These are phyloP conservation scores for Nicotiana tomentosiformis DNA, from an alignment of 257 asterid genomes.

Conservation along the genomic window DNA sequence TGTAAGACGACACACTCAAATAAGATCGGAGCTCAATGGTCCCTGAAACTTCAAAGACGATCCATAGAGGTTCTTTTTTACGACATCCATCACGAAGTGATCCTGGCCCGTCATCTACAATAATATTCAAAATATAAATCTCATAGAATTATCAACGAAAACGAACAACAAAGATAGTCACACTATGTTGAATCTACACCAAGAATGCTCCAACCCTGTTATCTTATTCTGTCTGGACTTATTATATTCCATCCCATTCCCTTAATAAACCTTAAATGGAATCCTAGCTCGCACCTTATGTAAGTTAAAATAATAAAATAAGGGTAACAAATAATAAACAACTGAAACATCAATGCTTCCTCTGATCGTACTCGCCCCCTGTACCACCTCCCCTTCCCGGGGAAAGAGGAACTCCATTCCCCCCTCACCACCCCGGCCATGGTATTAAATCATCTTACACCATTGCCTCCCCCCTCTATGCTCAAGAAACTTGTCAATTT, in stretches of 20 bases:
- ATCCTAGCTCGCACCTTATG: not conserved
- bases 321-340: not conserved
- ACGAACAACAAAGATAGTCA: not conserved
- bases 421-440: too few relatives aligned
- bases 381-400: too few relatives aligned
- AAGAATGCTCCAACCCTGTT: not conserved
- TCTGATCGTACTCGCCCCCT: too few relatives aligned
- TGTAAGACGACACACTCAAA: conserved; percentile 57
- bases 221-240: not conserved
- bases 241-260: not conserved
- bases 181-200: not conserved
- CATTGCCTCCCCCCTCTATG: too few relatives aligned
- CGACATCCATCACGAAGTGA: conserved; percentile 87
- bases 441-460: too few relatives aligned
- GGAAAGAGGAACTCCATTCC: too few relatives aligned
- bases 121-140: not conserved
- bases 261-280: not conserved
- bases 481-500: too few relatives aligned
- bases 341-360: too few relatives aligned
- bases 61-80: conserved; percentile 71
- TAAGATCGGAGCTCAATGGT: conserved; percentile 64
- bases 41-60: conserved; percentile 74
- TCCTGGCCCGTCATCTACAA: conserved; percentile 93
- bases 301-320: not conserved
- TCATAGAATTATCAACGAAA: not conserved